Percentiles rank a stretch among this genome's conserved stretches.
Conservation (phyloP, 163 green algal species). For the Smithsoniella earleae region DNA sequence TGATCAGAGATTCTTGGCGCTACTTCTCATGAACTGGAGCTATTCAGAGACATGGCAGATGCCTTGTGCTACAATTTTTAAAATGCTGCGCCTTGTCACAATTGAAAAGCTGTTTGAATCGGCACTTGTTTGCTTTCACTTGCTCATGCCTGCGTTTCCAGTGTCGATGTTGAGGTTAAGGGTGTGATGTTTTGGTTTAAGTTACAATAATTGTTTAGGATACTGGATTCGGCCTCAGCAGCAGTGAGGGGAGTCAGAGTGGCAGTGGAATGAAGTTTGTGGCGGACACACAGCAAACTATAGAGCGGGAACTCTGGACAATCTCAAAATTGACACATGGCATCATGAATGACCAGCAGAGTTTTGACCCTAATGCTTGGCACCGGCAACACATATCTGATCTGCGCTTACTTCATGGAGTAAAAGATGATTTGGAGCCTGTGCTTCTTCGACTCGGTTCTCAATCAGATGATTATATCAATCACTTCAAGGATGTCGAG, state of each 20-base stretch:
- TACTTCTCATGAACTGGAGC: slow-evolving; percentile 11
- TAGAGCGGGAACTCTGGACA: slow-evolving; percentile 11
- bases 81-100: slow-evolving; percentile 1
- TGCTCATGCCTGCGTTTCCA: too few relatives aligned
- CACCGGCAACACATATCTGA: background rate
- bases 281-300: background rate
- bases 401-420: background rate
- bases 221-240: too few relatives aligned
- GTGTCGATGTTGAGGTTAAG: too few relatives aligned
- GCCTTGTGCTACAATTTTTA: slow-evolving; percentile 29
- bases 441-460: background rate
- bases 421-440: background rate
- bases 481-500: slow-evolving; percentile 6
- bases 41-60: too few relatives aligned
- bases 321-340: background rate
- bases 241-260: too few relatives aligned
- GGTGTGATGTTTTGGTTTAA: too few relatives aligned
- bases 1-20: too few relatives aligned
- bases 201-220: too few relatives aligned
- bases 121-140: too few relatives aligned
- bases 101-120: too few relatives aligned
- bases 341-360: background rate
- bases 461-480: background rate
- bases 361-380: background rate
- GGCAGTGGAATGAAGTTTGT: background rate